Evolutionary conservation across 805 yeast genomes (phyloP).

Genomic region (Kazachstania psychrophila): DNA sequence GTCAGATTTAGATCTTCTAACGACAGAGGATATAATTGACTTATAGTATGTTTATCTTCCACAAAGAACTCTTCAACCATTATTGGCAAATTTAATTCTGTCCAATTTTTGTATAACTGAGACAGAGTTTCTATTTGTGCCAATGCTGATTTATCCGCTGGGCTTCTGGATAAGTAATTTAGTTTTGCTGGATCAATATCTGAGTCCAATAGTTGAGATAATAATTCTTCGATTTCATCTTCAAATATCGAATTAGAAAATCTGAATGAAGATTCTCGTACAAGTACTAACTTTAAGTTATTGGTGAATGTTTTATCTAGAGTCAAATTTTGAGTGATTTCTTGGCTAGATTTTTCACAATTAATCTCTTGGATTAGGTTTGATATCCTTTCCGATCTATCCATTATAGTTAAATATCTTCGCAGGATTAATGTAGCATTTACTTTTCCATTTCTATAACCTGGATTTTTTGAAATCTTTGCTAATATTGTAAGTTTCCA

Average conservation of each 20-base stretch:
- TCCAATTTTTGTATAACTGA: constrained; percentile 16
- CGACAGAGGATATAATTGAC: constrained; percentile 10
- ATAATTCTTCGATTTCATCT: constrained; percentile 1
- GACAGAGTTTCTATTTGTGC: constrained; percentile 10
- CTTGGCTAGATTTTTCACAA: constrained; percentile 13
- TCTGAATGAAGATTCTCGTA: constrained; percentile 6
- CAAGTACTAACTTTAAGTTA: constrained; percentile 9
- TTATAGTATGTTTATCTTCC: neutral
- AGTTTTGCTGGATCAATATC: constrained; percentile 3
- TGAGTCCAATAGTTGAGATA: constrained; percentile 6
- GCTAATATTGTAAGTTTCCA: constrained; percentile 24
- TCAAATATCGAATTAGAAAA: constrained; percentile 6
- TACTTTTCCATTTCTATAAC: constrained; percentile 16
- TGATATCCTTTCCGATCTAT: constrained; percentile 10
- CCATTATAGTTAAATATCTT: constrained; percentile 13
- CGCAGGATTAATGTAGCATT: constrained; percentile 17
- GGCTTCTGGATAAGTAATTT: constrained; percentile 1
- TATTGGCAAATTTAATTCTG: constrained; percentile 9
- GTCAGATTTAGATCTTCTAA: neutral
- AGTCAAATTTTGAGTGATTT: constrained; percentile 10
- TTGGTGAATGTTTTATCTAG: constrained; percentile 10
- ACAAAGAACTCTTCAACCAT: constrained; percentile 10
- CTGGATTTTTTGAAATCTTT: constrained; percentile 16
- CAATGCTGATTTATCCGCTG: constrained; percentile 8
- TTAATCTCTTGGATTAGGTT: constrained; percentile 9